phyloP scores from a whole-genome alignment of 345 rosid genomes.

The Populus tremula region DNA sequence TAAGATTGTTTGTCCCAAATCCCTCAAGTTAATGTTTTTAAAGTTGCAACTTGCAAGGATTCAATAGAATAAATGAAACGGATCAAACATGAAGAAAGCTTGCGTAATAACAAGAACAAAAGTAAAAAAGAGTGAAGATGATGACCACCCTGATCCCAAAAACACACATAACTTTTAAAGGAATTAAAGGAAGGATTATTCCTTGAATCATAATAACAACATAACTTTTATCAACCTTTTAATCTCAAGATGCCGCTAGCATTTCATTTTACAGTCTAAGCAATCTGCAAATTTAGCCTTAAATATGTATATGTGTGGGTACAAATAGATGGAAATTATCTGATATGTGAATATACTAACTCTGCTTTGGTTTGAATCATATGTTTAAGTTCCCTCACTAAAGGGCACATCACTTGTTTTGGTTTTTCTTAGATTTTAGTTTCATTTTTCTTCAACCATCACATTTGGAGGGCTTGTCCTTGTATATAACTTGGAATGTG shows the following conservation, averaged over 20 bases:
- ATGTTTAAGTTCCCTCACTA: background rate
- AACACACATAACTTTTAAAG: background rate
- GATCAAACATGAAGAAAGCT: background rate
- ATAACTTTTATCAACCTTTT: background rate
- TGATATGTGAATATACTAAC: background rate
- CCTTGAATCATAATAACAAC: background rate
- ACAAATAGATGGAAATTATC: background rate
- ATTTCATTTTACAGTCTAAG: too few relatives aligned
- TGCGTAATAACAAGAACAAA: too few relatives aligned
- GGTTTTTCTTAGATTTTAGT: background rate
- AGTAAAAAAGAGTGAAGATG: background rate
- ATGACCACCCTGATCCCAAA: background rate
- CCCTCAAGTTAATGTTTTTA: background rate
- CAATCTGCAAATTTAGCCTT: too few relatives aligned
- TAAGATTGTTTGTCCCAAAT: background rate
- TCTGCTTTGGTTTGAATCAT: background rate
- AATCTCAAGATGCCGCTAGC: too few relatives aligned
- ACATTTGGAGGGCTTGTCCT: background rate
- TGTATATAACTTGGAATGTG: background rate
- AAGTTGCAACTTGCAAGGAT: background rate
- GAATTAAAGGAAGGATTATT: background rate
- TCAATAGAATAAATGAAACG: background rate
- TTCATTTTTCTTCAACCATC: background rate
- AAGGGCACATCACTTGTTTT: background rate
- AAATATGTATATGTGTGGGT: background rate